These are phyloP conservation scores for Suhomyces wounanorum DNA, from an alignment of 1,139 yeast species.

Conservation along the genomic window DNA sequence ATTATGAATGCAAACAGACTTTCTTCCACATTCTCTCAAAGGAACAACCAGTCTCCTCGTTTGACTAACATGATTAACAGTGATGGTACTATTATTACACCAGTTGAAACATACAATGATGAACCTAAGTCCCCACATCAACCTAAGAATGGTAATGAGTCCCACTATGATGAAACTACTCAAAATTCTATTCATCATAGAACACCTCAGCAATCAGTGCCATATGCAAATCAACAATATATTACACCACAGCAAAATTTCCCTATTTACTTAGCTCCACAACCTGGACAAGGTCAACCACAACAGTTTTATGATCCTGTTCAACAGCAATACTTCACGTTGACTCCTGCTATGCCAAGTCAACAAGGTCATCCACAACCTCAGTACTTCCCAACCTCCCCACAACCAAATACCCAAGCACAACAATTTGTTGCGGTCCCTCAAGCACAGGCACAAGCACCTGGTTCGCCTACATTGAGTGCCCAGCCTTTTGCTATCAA, in stretches of 20 bases:
- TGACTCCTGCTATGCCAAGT: slow-evolving; percentile 34
- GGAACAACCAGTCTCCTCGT: slow-evolving; percentile 39
- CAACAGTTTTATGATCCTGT: slow-evolving; percentile 51
- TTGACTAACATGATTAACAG: slow-evolving; percentile 48
- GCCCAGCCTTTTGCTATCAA: slow-evolving; percentile 18
- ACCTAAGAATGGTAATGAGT: slow-evolving; percentile 1
- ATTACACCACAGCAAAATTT: slow-evolving; percentile 16
- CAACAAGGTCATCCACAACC: slow-evolving; percentile 27
- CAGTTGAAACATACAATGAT: slow-evolving; percentile 34
- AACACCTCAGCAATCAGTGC: slow-evolving; percentile 8
- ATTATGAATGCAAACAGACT: slow-evolving; percentile 30
- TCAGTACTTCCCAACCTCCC: slow-evolving; percentile 42
- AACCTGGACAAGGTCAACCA: slow-evolving; percentile 24
- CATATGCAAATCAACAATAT: slow-evolving; percentile 13
- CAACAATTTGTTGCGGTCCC: slow-evolving; percentile 17
- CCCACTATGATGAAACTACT: slow-evolving; percentile 5
- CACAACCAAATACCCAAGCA: slow-evolving; percentile 25
- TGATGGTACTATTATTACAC: slow-evolving; percentile 51
- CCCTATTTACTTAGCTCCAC: slow-evolving; percentile 20
- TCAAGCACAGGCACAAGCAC: slow-evolving; percentile 7
- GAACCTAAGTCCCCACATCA: slow-evolving; percentile 4
- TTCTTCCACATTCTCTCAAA: slow-evolving; percentile 41
- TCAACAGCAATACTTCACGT: slow-evolving; percentile 47
- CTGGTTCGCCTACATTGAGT: slow-evolving; percentile 14
- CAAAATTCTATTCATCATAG: slow-evolving; percentile 6